phyloP scores from a whole-genome alignment of 306 rosid genomes.

The Fagus sylvatica region DNA sequence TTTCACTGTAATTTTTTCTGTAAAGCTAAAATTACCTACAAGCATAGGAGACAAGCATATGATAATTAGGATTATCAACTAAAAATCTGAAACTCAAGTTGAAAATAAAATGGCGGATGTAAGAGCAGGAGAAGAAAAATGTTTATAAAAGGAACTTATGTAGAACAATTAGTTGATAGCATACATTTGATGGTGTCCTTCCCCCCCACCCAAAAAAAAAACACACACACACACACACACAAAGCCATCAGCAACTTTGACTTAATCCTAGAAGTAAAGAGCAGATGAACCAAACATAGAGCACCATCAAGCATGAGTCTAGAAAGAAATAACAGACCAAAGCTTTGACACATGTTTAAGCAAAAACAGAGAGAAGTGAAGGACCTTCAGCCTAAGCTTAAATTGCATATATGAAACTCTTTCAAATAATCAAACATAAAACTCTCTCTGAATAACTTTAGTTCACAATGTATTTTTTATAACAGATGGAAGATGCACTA shows the following conservation, averaged over 20 bases:
- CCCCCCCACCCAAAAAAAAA: neutral
- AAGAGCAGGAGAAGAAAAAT: neutral
- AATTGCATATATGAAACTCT: neutral
- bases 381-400: neutral
- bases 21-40: slow-evolving; percentile 82
- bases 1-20: slow-evolving; percentile 76
- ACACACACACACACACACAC: neutral
- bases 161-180: neutral
- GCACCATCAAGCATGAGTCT: neutral
- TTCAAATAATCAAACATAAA: too few species aligned
- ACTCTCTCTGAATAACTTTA: neutral
- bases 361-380: neutral
- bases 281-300: neutral
- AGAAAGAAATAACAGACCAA: neutral
- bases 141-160: neutral
- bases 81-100: slow-evolving; percentile 19
- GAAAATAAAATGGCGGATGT: neutral
- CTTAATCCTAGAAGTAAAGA: neutral
- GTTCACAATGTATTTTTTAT: neutral
- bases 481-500: too few species aligned
- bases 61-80: neutral
- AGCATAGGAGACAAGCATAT: neutral
- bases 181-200: neutral
- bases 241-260: neutral
- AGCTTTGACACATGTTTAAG: neutral